phyloP scores from a whole-genome alignment of 225 moss, liverwort and hornwort species.

The Lunularia cruciata region DNA sequence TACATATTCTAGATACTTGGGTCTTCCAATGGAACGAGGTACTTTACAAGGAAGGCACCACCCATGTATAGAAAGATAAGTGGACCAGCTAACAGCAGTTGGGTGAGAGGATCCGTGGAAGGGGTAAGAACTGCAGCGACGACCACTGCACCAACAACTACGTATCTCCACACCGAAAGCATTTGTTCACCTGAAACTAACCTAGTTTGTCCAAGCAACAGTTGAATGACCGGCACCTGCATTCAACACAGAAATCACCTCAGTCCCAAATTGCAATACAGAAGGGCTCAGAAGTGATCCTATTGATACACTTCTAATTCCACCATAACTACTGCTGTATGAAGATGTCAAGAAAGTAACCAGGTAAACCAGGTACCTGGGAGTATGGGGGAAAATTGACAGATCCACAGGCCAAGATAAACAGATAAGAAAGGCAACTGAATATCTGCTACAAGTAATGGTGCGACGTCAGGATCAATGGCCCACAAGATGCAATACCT shows the following conservation, averaged over 20 bases:
- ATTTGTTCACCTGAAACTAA: constrained; percentile 84
- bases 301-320: background rate
- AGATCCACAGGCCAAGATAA: too few species aligned
- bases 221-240: constrained; percentile 96
- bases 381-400: too few species aligned
- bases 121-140: constrained; percentile 90
- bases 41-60: constrained; percentile 78
- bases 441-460: too few species aligned
- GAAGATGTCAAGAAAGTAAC: too few species aligned
- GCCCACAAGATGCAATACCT: constrained; percentile 47
- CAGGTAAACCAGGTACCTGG: too few species aligned
- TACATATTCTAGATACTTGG: constrained; percentile 21
- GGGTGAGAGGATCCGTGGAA: constrained; percentile 90
- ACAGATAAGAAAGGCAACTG: too few species aligned
- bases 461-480: too few species aligned
- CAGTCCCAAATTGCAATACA: background rate
- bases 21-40: constrained; percentile 34
- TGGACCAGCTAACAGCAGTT: constrained; percentile 86
- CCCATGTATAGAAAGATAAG: constrained; percentile 86
- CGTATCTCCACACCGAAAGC: constrained; percentile 95
- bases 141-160: constrained; percentile 87
- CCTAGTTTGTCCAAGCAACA: constrained; percentile 85
- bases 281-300: background rate
- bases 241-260: constrained; percentile 1
- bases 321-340: background rate